Conservation (phyloP, 2,329 filamentous ascomycete genomes). For the Exophiala lecanii-corni region DNA sequence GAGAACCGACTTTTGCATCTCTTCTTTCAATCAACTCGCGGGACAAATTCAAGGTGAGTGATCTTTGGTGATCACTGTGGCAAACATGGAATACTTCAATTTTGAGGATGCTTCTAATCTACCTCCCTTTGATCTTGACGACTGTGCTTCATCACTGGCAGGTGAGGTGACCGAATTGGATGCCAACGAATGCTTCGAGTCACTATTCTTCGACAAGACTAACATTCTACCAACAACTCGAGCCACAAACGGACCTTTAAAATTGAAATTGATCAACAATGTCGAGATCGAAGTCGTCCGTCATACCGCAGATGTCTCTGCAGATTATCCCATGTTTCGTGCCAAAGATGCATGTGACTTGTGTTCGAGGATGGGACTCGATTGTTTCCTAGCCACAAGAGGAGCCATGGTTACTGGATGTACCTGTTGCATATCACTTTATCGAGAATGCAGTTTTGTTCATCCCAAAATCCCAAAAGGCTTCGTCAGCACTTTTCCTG, state of each 20-base stretch:
- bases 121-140: constrained; percentile 35
- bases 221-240: constrained; percentile 36
- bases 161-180: constrained; percentile 38
- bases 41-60: not conserved
- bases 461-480: constrained; percentile 38
- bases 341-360: constrained; percentile 44
- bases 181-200: constrained; percentile 34
- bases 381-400: constrained; percentile 43
- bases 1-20: no score
- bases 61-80: constrained; percentile 2
- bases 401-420: constrained; percentile 43
- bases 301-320: constrained; percentile 23
- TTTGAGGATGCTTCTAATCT: constrained; percentile 42
- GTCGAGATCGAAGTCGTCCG: constrained; percentile 26
- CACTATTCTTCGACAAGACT: constrained; percentile 39
- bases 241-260: constrained; percentile 24
- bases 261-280: constrained; percentile 27
- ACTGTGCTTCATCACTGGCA: constrained; percentile 34
- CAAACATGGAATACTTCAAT: constrained; percentile 44
- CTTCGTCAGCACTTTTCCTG: constrained; percentile 41
- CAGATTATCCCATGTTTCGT: constrained; percentile 41
- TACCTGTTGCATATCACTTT: constrained; percentile 46
- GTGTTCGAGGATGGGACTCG: constrained; percentile 42
- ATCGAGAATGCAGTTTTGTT: constrained; percentile 45
- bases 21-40: no score